Evolutionary conservation across 2,329 filamentous ascomycete species (phyloP), one percentile per base, ranked within the genome.

Genomic region (Magnaporthiopsis incrustans): DNA sequence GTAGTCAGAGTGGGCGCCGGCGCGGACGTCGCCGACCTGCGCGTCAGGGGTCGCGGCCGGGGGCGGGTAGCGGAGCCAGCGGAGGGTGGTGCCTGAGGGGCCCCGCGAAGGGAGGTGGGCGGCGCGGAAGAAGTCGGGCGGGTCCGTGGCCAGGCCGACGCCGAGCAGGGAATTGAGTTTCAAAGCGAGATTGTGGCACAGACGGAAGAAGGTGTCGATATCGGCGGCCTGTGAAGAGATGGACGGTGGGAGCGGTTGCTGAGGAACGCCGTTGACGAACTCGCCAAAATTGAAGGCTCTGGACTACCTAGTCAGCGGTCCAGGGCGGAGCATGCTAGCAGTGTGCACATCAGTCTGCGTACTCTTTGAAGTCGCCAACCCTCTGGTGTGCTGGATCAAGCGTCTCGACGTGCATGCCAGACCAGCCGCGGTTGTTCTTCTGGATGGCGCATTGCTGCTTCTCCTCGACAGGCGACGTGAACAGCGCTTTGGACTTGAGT

Each of bases 281-380:
- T 91, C 86, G 68, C 89, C 91, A 72, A 98, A 89, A 78, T 98
- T 99, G 82, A 98, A 94, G 53, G 89, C 92, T 79, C 92, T 95
- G 68, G 11, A n/a, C 10, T 53, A 26, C n/a, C 4, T 53, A 26
- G 64, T 65, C 26, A 63, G 60, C 38, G n/a, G 18, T 27, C 18
- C 22, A 2, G 44, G 10, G 10, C 7, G n/a, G 22, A 7, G 22
- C 22, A n/a, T n/a, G 44, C 44, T 10, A 22, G 3, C 4, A 14
- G n/a, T 10, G 53, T 4, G 30, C n/a, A 15, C 7, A 44, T 18
- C 30, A 60, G 3, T 3, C 25, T 22, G 32, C 62, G 32, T 63
- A 64, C 18, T 68, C 56, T 35, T 63, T 63, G 60, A 57, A 50
- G 64, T 66, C 59, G 22, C 77, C 71, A 80, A 90, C 90, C 75